Percentiles rank a stretch among this genome's conserved stretches.
These are phyloP conservation scores for Xylaria hypoxylon DNA, from an alignment of 2,329 filamentous ascomycete genomes.

Conservation along the genomic window DNA sequence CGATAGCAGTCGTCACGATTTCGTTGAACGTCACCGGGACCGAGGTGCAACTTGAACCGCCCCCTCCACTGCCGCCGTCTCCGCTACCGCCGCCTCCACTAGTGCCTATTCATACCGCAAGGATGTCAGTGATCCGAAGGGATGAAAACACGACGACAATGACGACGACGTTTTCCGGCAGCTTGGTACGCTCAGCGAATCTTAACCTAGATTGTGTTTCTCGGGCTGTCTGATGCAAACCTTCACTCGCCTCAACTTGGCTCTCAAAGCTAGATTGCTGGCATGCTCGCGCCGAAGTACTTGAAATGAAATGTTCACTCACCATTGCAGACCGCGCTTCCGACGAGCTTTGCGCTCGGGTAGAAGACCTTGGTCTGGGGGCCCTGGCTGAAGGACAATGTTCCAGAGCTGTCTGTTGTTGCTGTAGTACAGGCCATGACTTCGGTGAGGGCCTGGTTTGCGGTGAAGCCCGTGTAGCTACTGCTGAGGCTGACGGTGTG, in stretches of 20 bases:
- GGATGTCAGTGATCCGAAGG: conserved; percentile 5
- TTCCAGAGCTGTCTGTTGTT: conserved; percentile 57
- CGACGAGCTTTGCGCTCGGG: conserved; percentile 36
- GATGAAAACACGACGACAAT: neutral
- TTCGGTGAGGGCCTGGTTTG: conserved; percentile 53
- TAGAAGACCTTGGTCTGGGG: conserved; percentile 57
- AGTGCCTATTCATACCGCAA: neutral
- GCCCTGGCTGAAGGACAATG: conserved; percentile 57
- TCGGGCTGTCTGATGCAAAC: neutral
- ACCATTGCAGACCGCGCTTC: conserved; percentile 37
- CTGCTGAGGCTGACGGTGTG: conserved; percentile 52
- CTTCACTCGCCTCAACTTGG: neutral
- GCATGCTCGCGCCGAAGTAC: neutral
- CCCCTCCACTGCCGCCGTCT: conserved; percentile 2
- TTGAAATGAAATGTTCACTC: conserved; percentile 21
- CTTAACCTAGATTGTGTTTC: neutral
- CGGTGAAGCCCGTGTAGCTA: conserved; percentile 54
- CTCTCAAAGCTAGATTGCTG: neutral
- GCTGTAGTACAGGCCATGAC: conserved; percentile 58
- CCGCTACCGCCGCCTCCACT: neutral
- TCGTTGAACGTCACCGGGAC: conserved; percentile 62
- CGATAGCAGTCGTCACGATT: conserved; percentile 57
- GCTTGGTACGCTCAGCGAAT: neutral
- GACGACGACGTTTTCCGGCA: neutral
- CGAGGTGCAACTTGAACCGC: conserved; percentile 37